Evolutionary conservation across 768 basidiomycete genomes (phyloP).

Genomic region (Gymnopilus dilepis): DNA sequence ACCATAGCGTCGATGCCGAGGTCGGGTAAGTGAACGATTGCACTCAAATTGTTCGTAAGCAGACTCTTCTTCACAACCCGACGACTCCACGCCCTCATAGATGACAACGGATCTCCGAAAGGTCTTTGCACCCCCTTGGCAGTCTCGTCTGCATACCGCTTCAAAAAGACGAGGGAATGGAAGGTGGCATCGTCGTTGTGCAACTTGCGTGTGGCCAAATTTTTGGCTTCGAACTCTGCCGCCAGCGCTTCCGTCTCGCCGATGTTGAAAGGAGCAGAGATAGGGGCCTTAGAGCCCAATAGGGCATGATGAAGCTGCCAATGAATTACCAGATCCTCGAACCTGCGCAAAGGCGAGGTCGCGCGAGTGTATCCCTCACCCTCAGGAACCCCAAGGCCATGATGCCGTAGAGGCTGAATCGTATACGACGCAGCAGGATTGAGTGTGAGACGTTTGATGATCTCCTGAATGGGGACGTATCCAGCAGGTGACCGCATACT

Average conservation of each 20-base stretch:
- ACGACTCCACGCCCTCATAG: constrained; percentile 30
- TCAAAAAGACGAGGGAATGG: constrained; percentile 43
- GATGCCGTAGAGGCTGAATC: constrained; percentile 66
- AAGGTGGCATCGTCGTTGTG: constrained; percentile 34
- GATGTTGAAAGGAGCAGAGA: constrained; percentile 47
- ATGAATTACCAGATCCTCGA: constrained; percentile 79
- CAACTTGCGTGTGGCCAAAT: constrained; percentile 23
- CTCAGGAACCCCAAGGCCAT: constrained; percentile 66
- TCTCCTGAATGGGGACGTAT: constrained; percentile 41
- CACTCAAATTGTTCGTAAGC: neutral
- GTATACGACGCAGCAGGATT: constrained; percentile 47
- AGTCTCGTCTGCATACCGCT: constrained; percentile 41
- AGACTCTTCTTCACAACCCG: neutral
- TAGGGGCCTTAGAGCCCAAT: constrained; percentile 40
- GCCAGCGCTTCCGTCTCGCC: constrained; percentile 50
- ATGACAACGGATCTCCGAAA: constrained; percentile 28
- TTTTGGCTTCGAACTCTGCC: constrained; percentile 38
- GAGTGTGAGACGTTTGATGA: constrained; percentile 38
- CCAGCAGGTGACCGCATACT: constrained; percentile 51
- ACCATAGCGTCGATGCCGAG: constrained; percentile 25
- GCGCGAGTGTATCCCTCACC: constrained; percentile 83
- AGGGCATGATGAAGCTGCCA: constrained; percentile 93
- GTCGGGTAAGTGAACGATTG: constrained; percentile 21
- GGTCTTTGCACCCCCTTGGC: constrained; percentile 21
- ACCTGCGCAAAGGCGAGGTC: constrained; percentile 90